Percentiles rank a stretch among this genome's conserved stretches.
phyloP scores from a whole-genome alignment of 176 grass and related monocot species.

The Lolium perenne region DNA sequence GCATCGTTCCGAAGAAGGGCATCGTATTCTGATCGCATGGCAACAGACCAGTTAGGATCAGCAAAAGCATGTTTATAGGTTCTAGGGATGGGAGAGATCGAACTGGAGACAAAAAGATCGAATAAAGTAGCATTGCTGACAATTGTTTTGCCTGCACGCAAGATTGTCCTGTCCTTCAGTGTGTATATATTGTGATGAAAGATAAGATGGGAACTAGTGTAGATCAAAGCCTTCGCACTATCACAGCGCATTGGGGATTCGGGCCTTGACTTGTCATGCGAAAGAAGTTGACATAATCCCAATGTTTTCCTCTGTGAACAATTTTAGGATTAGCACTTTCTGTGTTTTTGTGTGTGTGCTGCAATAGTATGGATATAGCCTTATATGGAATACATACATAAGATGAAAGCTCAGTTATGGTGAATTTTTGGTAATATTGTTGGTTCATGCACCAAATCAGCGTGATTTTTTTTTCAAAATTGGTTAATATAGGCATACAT shows the following conservation, averaged over 20 bases:
- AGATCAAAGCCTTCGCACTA: background rate
- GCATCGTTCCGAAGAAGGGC: too few relatives aligned
- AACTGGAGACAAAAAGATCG: too few relatives aligned
- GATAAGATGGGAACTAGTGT: background rate
- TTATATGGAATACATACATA: background rate
- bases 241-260: background rate
- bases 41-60: too few relatives aligned
- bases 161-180: too few relatives aligned
- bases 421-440: background rate
- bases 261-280: background rate
- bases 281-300: background rate
- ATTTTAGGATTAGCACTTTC: background rate
- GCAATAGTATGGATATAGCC: too few relatives aligned
- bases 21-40: too few relatives aligned
- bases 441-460: background rate
- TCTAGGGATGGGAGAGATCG: too few relatives aligned
- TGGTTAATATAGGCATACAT: background rate
- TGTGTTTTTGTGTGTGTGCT: background rate
- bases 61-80: too few relatives aligned
- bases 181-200: too few relatives aligned
- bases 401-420: background rate
- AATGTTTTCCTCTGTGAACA: background rate
- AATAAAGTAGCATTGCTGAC: background rate
- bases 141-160: too few relatives aligned
- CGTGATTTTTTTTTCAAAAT: background rate